Base-by-base conservation (phyloP, 2,329 filamentous ascomycete genomes). In the Cladophialophora yegresii region DNA sequence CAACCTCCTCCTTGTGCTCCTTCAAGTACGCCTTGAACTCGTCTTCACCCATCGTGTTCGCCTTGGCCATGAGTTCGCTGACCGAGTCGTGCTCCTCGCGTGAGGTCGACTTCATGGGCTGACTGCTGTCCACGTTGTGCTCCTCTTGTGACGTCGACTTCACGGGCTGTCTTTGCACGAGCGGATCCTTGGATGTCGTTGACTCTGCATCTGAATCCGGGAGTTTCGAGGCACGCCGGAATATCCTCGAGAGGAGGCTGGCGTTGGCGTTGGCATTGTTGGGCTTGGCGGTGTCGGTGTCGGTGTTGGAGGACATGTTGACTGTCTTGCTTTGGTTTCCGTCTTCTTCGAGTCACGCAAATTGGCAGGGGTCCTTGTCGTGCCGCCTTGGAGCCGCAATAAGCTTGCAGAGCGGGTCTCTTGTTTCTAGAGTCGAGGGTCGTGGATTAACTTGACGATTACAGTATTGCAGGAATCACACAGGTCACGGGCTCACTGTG, bases 21-120 rank as follows among this genome's bases (percentile, higher is more conserved):
- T 23, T 5, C 9, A 62, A 43, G 28, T 57, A 62, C 32, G 20
- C 32, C 43, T 54, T 51, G 54, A 62, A 62, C 22, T 62, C 60
- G 3, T 45, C 60, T 6, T 36, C 33, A 22, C 20, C 43, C 43
- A 62, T 62, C 4, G 28, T 62, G 16, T 32, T 58, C 8, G 60
- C 60, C 20, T 51, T 57, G 12, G 26, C 28, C 54, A 62, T 58
- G n/a, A 62, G 28, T 13, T 40, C 26, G 12, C 33, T 50, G 30
- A 53, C 28, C 8, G 20, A 9, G 10, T 50, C 30, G 36, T 57
- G 43, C 22, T 62, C 54, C 16, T 62, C 30, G 4, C 40, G 30
- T 22, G 43, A 45, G 8, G 43, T 53, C 54, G 54, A 57, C n/a
- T 57, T 57, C 22, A 57, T 16, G 3, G 20, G 10, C 50, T 33